These are phyloP conservation scores for Casuarina equisetifolia DNA, from an alignment of 306 rosid species.

Conservation along the genomic window DNA sequence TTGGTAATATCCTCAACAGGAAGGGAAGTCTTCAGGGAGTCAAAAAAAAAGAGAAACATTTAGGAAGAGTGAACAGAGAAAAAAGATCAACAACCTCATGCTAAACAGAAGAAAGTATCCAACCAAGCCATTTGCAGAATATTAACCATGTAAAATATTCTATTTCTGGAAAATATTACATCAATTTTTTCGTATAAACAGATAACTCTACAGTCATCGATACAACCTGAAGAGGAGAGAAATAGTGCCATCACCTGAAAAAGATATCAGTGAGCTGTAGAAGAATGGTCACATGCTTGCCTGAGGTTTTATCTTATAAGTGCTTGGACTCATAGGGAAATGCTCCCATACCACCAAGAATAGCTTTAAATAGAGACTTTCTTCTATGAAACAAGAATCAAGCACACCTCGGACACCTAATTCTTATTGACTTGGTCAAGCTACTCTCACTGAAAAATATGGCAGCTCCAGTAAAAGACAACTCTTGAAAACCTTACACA, in stretches of 20 bases:
- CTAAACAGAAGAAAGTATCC: not conserved
- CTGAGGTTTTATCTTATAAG: not conserved
- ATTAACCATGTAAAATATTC: not conserved
- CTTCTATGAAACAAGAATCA: not conserved
- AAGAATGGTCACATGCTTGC: not conserved
- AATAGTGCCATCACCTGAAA: not conserved
- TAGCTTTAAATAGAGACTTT: not conserved
- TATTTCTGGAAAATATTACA: not conserved
- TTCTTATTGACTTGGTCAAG: not conserved
- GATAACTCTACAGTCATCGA: not conserved
- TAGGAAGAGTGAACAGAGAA: not conserved
- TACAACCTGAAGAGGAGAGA: not conserved
- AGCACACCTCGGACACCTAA: not conserved
- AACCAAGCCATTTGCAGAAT: constrained; percentile 20
- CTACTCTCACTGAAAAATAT: not conserved
- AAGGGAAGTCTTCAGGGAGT: constrained; percentile 65
- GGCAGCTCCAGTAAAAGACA: not conserved
- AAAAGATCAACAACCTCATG: not conserved
- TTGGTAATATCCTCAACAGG: constrained; percentile 79
- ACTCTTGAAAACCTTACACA: not conserved
- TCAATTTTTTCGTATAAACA: not conserved
- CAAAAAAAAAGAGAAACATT: constrained; percentile 8
- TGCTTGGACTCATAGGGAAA: not conserved
- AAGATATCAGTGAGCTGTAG: not conserved
- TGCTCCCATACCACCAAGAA: not conserved